Evolutionary conservation across 352 stramenopile genomes (phyloP).

Genomic region (Thalassiosira sp.): DNA sequence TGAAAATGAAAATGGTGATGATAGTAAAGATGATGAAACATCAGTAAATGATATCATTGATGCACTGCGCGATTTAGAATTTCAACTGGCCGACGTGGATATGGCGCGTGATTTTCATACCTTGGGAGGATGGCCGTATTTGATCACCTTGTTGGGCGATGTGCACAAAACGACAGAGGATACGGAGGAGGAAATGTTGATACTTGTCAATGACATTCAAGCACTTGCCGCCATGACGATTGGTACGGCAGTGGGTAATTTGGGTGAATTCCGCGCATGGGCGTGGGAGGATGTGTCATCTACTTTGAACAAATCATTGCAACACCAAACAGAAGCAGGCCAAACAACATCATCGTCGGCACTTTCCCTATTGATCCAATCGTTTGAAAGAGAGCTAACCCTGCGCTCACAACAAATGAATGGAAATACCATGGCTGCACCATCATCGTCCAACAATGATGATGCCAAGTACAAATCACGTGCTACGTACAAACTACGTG

Average conservation of each 20-base stretch:
- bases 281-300: conserved; percentile 55
- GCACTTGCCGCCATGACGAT: conserved; percentile 66
- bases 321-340: conserved; percentile 21
- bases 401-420: conserved; percentile 21
- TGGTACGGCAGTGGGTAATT: conserved; percentile 79
- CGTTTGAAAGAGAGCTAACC: conserved; percentile 30
- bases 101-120: conserved; percentile 83
- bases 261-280: conserved; percentile 73
- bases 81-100: conserved; percentile 77
- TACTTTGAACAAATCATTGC: conserved; percentile 10
- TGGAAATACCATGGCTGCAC: conserved; percentile 20
- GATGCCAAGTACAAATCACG: conserved; percentile 5
- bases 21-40: not conserved
- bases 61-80: conserved; percentile 77
- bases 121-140: conserved; percentile 70
- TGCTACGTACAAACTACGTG: conserved; percentile 36
- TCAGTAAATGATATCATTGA: conserved; percentile 48
- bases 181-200: conserved; percentile 7
- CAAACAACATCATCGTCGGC: conserved; percentile 8
- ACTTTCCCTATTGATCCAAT: conserved; percentile 24
- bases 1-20: conserved; percentile 8
- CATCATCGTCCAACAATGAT: conserved; percentile 10
- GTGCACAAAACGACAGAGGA: conserved; percentile 40
- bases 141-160: conserved; percentile 66
- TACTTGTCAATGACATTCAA: conserved; percentile 53